Base-by-base conservation (phyloP, 106 monocot species). In the Platanthera guangdongensis region DNA sequence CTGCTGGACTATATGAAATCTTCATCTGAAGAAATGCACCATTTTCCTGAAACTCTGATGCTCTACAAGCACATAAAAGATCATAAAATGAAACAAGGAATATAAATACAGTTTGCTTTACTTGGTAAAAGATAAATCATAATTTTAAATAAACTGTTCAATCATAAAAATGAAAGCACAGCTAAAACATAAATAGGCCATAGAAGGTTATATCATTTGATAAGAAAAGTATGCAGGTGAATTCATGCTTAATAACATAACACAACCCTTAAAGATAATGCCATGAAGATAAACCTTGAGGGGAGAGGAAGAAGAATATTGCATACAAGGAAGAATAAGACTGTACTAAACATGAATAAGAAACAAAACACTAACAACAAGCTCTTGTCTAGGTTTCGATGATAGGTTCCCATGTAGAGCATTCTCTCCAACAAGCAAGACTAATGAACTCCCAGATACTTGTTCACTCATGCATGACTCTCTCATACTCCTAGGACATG, bases 21-120 rank as follows among this genome's bases (percentile, higher is more conserved):
- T 80, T 73, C 85, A 88, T 88, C 60, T 88, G 88, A 25, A 88
- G 75, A 65, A 83, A 85, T 8, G 85, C 83, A 47, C 88, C 88
- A 76, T 83, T 85, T 54, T 85, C 88, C 75, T 75, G 80, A 78
- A 88, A 84, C 75, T 88, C 83, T 47, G 85, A 78, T 25, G 88
- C 85, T 75, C 88, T 88, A 65, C 68, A 69, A 55, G 6, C 15
- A 13, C 50, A 18, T 45, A 47, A 53, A 39, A 18, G 12, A 47
- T 19, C 10, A 5, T 10, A 21, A 65, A 65, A 30, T 32, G 1
- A 32, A n/a, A 65, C 0, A 32, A 32, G 32, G 18, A 30, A 32
- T 9, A 65, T 65, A 65, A 30, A 65, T 8, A 65, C 65, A 32
- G 32, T 32, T 65, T 21, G 13, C 55, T 55, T 55, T 55, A 55